Conservation (phyloP, 78 protist species). For the Mastigamoeba balamuthi region DNA sequence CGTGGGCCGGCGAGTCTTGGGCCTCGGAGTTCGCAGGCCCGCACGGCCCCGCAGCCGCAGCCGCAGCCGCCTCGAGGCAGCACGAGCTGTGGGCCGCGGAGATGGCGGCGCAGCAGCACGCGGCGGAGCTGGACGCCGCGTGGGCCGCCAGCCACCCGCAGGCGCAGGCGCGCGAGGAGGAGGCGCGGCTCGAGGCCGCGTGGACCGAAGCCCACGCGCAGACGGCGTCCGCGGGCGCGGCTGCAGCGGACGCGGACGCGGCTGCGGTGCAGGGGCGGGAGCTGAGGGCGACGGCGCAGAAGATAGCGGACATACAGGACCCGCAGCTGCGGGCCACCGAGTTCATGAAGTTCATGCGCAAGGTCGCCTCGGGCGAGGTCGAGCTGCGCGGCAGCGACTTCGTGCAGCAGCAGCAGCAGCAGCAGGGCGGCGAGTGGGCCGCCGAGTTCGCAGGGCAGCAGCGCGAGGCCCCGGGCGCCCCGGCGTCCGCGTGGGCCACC, state of each 20-base stretch:
- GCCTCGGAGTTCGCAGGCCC: background rate
- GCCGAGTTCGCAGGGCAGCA: background rate
- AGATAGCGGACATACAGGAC: constrained; percentile 1
- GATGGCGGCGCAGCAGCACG: background rate
- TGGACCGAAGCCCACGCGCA: background rate
- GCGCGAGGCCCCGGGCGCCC: background rate
- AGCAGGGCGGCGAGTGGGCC: background rate
- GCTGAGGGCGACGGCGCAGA: background rate
- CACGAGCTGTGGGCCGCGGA: background rate
- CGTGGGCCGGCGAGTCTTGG: background rate
- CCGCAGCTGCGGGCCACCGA: constrained; percentile 34
- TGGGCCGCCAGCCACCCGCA: no score
- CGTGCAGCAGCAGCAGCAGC: background rate
- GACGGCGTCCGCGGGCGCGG: background rate
- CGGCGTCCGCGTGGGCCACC: background rate
- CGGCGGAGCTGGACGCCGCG: background rate
- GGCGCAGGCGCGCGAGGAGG: no score
- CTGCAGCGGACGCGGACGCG: background rate
- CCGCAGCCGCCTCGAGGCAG: background rate
- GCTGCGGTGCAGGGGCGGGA: background rate
- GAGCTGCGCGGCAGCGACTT: background rate
- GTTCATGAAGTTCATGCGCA: constrained; percentile 37
- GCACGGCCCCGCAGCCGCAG: background rate
- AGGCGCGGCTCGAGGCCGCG: background rate
- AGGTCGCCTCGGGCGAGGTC: constrained; percentile 30